These are phyloP conservation scores for Circinella umbellata DNA, from an alignment of 371 early-diverging fungal species.

Conservation along the genomic window DNA sequence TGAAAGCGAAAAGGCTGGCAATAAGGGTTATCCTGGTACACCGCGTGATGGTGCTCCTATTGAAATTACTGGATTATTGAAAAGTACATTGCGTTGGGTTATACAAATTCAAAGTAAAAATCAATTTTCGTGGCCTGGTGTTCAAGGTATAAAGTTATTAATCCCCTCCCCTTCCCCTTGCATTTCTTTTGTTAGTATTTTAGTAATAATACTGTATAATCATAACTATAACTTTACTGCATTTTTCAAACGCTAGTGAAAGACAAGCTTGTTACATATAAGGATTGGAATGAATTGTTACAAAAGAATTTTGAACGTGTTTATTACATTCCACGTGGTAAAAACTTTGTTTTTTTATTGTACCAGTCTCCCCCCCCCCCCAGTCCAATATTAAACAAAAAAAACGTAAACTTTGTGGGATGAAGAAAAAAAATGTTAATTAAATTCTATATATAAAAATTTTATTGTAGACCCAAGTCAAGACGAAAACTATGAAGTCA, in stretches of 20 bases:
- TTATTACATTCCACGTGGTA: conserved; percentile 86
- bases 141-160: conserved; percentile 30
- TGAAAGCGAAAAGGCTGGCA: conserved; percentile 90
- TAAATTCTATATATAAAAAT: not conserved
- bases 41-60: conserved; percentile 93
- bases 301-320: conserved; percentile 84
- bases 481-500: conserved; percentile 69
- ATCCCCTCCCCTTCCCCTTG: conserved; percentile 21
- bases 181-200: too few species aligned
- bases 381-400: not conserved
- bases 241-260: conserved; percentile 13
- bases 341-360: not conserved
- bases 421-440: not conserved
- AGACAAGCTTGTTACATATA: conserved; percentile 53
- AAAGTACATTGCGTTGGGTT: conserved; percentile 86
- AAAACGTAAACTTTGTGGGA: too few species aligned
- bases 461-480: conserved; percentile 26
- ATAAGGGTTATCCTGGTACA: conserved; percentile 89
- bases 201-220: too few species aligned
- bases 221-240: too few species aligned
- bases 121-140: conserved; percentile 49
- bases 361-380: not conserved
- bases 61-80: conserved; percentile 91
- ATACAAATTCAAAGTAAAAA: conserved; percentile 47
- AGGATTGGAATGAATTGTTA: conserved; percentile 81